Percentiles rank a stretch among this genome's conserved stretches.
phyloP scores from a whole-genome alignment of 2,329 filamentous ascomycete genomes.

The Colletotrichum coccodes region DNA sequence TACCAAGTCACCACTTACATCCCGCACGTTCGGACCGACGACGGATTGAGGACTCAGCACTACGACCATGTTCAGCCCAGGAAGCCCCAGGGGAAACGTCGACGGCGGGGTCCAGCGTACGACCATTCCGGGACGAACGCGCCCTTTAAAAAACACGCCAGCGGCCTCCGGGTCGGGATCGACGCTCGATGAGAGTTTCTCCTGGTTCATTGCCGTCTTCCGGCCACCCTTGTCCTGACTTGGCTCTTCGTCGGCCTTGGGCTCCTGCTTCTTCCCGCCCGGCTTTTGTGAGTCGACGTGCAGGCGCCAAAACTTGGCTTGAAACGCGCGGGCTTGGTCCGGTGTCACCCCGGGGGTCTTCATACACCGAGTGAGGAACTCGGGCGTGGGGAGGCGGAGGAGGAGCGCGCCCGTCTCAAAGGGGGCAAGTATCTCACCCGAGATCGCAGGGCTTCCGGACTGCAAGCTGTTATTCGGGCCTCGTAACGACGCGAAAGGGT shows the following conservation, averaged over 20 bases:
- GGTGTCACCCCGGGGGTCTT: conserved; percentile 45
- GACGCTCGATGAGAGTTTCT: conserved; percentile 38
- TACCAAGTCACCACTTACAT: conserved; percentile 36
- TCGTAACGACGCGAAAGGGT: neutral
- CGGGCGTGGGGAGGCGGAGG: conserved; percentile 48
- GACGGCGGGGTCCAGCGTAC: conserved; percentile 43
- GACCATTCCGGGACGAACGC: conserved; percentile 54
- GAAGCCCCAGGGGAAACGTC: conserved; percentile 25
- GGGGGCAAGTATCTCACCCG: conserved; percentile 47
- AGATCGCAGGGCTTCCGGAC: conserved; percentile 51
- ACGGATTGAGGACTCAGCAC: conserved; percentile 42
- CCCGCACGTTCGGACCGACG: conserved; percentile 34
- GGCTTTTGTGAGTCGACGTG: conserved; percentile 50
- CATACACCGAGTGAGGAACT: conserved; percentile 53
- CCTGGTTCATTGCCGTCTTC: neutral
- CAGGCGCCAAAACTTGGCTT: conserved; percentile 53
- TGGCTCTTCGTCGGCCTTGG: neutral
- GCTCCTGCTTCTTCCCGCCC: neutral
- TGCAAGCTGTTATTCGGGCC: conserved; percentile 31
- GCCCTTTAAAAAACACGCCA: conserved; percentile 47
- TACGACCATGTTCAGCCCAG: conserved; percentile 42
- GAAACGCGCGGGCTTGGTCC: conserved; percentile 53
- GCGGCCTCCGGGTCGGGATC: conserved; percentile 39
- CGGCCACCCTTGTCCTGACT: neutral
- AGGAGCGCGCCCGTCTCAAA: conserved; percentile 53